Percentiles rank a stretch among this genome's conserved stretches.
Conservation (phyloP, 1,139 yeast species). For the Geotrichum cucujoidarum region DNA sequence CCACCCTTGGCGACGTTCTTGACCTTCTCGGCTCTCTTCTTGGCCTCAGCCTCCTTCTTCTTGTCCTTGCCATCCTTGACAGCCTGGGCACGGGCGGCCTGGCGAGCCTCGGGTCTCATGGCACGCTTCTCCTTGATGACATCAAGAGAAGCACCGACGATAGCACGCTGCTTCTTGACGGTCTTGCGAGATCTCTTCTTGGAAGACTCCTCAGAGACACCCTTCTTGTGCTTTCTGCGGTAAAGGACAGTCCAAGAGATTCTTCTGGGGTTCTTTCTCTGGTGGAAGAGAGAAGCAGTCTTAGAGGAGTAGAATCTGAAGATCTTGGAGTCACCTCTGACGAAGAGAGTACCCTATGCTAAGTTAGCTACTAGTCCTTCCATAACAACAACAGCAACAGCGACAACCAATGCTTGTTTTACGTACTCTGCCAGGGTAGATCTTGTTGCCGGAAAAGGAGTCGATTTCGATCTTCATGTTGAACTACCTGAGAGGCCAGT, state of each 20-base stretch:
- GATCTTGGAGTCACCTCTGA: conserved; percentile 99
- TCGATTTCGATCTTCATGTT: conserved; percentile 98
- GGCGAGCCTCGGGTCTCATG: conserved; percentile 94
- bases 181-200: conserved; percentile 97
- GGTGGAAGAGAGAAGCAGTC: conserved; percentile 96
- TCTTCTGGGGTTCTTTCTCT: conserved; percentile 99
- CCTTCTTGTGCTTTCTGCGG: conserved; percentile 99
- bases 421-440: conserved; percentile 94
- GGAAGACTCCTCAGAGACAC: conserved; percentile 95
- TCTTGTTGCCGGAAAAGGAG: conserved; percentile 98
- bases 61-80: conserved; percentile 89
- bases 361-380: conserved; percentile 1
- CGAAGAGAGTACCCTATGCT: conserved; percentile 78
- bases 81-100: conserved; percentile 94
- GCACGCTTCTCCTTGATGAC: conserved; percentile 97
- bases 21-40: conserved; percentile 86
- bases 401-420: too few species aligned
- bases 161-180: conserved; percentile 97
- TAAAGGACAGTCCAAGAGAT: conserved; percentile 98
- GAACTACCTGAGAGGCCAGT: conserved; percentile 16
- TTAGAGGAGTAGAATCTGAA: conserved; percentile 99
- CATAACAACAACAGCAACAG: not conserved
- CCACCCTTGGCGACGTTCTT: conserved; percentile 71
- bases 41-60: conserved; percentile 88
- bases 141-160: conserved; percentile 98